Base-by-base conservation (phyloP, 1,139 yeast species). In the Hemisphaericaspora subhashii region DNA sequence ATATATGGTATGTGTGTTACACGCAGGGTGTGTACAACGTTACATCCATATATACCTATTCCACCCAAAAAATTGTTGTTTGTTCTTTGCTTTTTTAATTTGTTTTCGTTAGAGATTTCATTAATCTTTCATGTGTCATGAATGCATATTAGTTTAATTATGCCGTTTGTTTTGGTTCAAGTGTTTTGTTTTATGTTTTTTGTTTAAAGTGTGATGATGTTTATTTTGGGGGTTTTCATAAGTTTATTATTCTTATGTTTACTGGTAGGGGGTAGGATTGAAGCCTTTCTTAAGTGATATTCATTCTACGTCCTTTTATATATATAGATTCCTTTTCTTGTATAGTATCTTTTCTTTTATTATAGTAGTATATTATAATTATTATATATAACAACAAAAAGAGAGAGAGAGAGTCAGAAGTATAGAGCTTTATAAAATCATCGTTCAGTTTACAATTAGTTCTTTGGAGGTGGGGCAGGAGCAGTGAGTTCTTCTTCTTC, bases 401-500 rank as follows among this genome's bases (percentile, higher is more conserved):
- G 15, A 24, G 10, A 24, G 22, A 20, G 22, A 8, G 22, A 6
- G 22, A 6, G 22, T 20, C n/a, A n/a, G n/a, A n/a, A n/a, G n/a
- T n/a, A n/a, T n/a, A n/a, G n/a, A n/a, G n/a, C n/a, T n/a, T n/a
- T n/a, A n/a, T n/a, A n/a, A n/a, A n/a, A n/a, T n/a, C n/a, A n/a
- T n/a, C n/a, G n/a, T n/a, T 21, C 36, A 4, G 42, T 35, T 7
- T 5, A 20, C 9, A 5, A 15, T 24, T 35, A 35, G 22, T 20
- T 35, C 37, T 35, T 35, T 29, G 33, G 23, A 20, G 32, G 37
- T 15, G 37, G 38, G 18, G 41, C 46, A 28, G 37, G 38, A n/a
- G 44, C 42, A 13, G 42, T 32, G 18, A 31, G 52, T 21, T 77
- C 81, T 39, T 83, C 89, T 41, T 83, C 90, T 49, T 86, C 94